Evolutionary conservation across 352 stramenopile species (phyloP).

Genomic region (Globisporangium spiculum): DNA sequence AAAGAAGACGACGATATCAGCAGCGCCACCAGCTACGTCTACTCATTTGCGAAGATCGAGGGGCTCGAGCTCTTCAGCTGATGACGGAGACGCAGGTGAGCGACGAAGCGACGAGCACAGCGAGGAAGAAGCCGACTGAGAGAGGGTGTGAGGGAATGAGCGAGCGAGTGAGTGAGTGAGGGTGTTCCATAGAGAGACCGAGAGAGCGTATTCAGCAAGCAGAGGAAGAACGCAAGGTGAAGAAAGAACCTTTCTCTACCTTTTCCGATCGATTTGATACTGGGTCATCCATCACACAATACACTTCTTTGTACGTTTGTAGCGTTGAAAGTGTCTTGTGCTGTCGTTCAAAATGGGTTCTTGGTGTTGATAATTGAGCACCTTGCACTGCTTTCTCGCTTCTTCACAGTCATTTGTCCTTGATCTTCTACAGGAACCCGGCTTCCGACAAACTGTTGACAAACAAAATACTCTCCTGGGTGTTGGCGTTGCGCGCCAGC

Average conservation of each 20-base stretch:
- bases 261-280: neutral
- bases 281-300: slow-evolving; percentile 7
- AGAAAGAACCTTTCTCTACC: neutral
- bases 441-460: slow-evolving; percentile 88
- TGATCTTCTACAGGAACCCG: slow-evolving; percentile 60
- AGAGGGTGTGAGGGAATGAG: neutral
- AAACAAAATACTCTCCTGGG: slow-evolving; percentile 86
- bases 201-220: neutral
- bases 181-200: neutral
- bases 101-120: slow-evolving; percentile 12
- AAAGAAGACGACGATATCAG: neutral
- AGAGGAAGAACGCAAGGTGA: neutral
- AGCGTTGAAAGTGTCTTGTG: neutral
- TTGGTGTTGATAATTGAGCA: neutral
- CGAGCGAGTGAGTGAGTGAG: neutral
- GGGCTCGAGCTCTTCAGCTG: neutral
- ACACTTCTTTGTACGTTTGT: slow-evolving; percentile 9
- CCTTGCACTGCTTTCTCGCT: neutral
- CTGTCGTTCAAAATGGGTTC: neutral
- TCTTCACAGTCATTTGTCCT: neutral
- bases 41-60: slow-evolving; percentile 6
- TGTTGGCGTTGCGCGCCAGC: slow-evolving; percentile 83
- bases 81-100: slow-evolving; percentile 8
- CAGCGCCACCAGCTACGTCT: neutral
- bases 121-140: slow-evolving; percentile 18